These are phyloP conservation scores for Neodidymelliopsis sp. DNA, from an alignment of 2,329 filamentous ascomycete species.

Conservation along the genomic window DNA sequence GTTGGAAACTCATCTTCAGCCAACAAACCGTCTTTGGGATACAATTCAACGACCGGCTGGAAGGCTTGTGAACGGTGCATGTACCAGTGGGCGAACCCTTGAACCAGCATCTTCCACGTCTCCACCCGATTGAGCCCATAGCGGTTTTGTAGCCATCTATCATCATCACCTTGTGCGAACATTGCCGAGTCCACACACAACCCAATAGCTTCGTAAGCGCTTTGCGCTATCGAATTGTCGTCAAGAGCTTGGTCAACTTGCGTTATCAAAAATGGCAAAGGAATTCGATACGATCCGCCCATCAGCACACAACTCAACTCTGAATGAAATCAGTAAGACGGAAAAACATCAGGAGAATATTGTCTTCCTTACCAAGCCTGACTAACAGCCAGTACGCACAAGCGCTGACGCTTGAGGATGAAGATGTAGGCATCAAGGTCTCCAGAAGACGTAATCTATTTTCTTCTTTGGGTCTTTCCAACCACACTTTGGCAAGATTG, in stretches of 20 bases:
- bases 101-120: slow-evolving; percentile 29
- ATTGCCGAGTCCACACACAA: slow-evolving; percentile 32
- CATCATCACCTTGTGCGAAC: slow-evolving; percentile 32
- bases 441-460: not conserved
- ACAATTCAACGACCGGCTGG: slow-evolving; percentile 45
- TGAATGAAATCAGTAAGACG: slow-evolving; percentile 11
- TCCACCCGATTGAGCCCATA: slow-evolving; percentile 29
- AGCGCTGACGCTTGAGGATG: not conserved
- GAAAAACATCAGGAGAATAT: not conserved
- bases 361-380: slow-evolving; percentile 24
- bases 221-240: slow-evolving; percentile 17
- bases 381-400: slow-evolving; percentile 28
- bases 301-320: slow-evolving; percentile 29
- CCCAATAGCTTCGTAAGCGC: slow-evolving; percentile 22
- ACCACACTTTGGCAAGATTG: slow-evolving; percentile 2
- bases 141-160: slow-evolving; percentile 27
- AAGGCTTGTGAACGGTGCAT: slow-evolving; percentile 28
- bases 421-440: not conserved
- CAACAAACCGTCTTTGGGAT: slow-evolving; percentile 25
- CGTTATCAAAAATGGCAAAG: slow-evolving; percentile 14
- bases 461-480: not conserved
- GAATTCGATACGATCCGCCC: slow-evolving; percentile 14
- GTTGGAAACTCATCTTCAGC: slow-evolving; percentile 48
- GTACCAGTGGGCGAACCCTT: slow-evolving; percentile 30
- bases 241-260: not conserved